Base-by-base conservation (phyloP, 2,329 filamentous ascomycete species). In the Fusarium solani-melongenae region DNA sequence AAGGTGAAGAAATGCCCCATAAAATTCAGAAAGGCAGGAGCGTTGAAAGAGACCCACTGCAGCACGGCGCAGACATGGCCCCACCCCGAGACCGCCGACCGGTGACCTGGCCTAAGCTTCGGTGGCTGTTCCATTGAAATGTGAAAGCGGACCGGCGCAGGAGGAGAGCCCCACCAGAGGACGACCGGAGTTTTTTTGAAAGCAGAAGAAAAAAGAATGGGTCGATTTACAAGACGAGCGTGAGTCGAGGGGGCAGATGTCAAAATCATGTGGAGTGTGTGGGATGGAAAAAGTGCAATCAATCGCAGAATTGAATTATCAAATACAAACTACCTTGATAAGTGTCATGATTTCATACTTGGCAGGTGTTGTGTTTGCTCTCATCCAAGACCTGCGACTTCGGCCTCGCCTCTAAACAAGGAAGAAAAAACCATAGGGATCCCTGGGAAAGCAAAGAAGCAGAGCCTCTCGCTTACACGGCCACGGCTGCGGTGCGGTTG, bases 1-100 rank as follows among this genome's bases (percentile, higher is more conserved):
- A 17, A 70, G 72, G 71, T 74, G 71, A 73, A 72, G 46, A 49
- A 49, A 17, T 39, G 27, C 6, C 44, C 22, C 17, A 24, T 20
- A 58, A 9, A 12, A 20, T 51, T 33, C 8, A 27, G 49, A 49
- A 59, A 46, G 41, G 66, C 31, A 55, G 55, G n/a, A 58, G 29
- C 20, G 10, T 4, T 3, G 20, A n/a, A 9, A 27, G 2, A 64
- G 15, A 12, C 15, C 22, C 24, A 29, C 44, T 12, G 8, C 2
- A 36, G 39, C 49, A 71, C 71, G 66, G 70, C 68, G 57, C 33
- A 62, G 17, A 62, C 10, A 36, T 61, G 62, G 56, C 66, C 41
- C 72, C 72, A 74, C 72, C 60, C 72, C 72, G 72, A 70, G 22
- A 61, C 57, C 60, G 63, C 69, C 72, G 72, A 70, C 57, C 56